A percentile compares a stretch with the other conserved stretches of the same genome.
These are phyloP conservation scores for Wickerhamiella siamensis DNA, from an alignment of 805 yeast genomes.

Conservation along the genomic window DNA sequence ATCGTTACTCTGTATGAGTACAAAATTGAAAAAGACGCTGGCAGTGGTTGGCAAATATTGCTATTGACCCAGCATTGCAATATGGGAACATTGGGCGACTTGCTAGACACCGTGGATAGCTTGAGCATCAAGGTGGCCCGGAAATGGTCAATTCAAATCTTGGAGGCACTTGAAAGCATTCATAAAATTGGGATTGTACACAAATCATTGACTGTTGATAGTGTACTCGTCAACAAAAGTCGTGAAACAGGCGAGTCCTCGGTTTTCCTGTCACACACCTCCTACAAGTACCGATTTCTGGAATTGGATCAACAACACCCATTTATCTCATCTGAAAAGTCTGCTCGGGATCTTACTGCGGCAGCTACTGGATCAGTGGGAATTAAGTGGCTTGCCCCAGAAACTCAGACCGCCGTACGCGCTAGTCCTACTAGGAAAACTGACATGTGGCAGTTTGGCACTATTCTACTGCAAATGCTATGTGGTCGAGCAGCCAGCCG, in stretches of 20 bases:
- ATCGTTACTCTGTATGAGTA: constrained; percentile 54
- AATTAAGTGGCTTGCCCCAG: constrained; percentile 67
- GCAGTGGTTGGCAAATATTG: constrained; percentile 45
- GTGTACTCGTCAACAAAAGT: constrained; percentile 40
- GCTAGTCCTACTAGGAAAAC: constrained; percentile 60
- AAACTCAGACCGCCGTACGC: constrained; percentile 21
- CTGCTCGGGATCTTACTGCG: background rate
- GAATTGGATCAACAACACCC: constrained; percentile 25
- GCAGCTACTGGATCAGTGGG: background rate
- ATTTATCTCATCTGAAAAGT: constrained; percentile 9
- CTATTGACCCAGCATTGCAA: constrained; percentile 52
- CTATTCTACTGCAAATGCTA: constrained; percentile 51
- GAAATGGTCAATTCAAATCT: constrained; percentile 71
- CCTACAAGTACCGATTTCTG: constrained; percentile 17
- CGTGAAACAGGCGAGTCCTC: constrained; percentile 35
- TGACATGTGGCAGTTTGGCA: constrained; percentile 90
- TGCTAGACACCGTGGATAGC: constrained; percentile 51
- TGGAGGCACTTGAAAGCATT: constrained; percentile 71
- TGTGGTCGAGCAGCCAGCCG: constrained; percentile 40
- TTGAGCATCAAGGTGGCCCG: constrained; percentile 66
- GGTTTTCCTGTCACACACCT: constrained; percentile 18
- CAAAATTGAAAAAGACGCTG: constrained; percentile 33
- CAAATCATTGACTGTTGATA: constrained; percentile 46
- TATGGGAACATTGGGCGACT: constrained; percentile 44
- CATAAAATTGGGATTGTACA: constrained; percentile 81